phyloP scores from a whole-genome alignment of 176 grass and related monocot species.

The Ensete ventricosum region DNA sequence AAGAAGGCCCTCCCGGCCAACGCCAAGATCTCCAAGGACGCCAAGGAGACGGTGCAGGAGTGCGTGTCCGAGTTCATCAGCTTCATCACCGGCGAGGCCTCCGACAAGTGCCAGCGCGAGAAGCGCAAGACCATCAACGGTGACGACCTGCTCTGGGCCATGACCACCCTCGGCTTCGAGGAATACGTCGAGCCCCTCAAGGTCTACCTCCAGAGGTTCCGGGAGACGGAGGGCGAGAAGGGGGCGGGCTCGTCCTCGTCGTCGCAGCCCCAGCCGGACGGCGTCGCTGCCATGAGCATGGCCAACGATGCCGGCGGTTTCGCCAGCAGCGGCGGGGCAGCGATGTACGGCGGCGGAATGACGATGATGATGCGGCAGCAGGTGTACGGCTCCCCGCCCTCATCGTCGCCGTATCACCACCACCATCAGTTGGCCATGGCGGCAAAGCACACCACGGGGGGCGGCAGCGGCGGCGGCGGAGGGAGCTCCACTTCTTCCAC shows the following conservation, averaged over 20 bases:
- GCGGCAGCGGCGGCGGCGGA: not conserved
- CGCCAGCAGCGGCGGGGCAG: not conserved
- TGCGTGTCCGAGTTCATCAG: conserved; percentile 4
- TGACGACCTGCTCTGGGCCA: conserved; percentile 4
- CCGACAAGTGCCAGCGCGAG: conserved; percentile 9
- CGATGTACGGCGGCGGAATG: not conserved
- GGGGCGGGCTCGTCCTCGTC: not conserved
- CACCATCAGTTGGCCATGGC: not conserved
- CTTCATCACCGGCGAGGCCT: conserved; percentile 5
- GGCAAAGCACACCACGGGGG: not conserved
- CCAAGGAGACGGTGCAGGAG: conserved; percentile 10
- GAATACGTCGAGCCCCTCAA: conserved; percentile 5
- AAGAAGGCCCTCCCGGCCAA: conserved; percentile 2
- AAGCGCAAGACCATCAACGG: conserved; percentile 4
- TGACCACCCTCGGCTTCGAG: conserved; percentile 7
- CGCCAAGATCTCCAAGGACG: conserved; percentile 8
- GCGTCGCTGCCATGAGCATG: not conserved
- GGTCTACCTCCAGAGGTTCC: conserved; percentile 3
- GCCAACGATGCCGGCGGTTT: not conserved
- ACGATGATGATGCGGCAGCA: conserved; percentile 1
- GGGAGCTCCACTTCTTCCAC: not conserved
- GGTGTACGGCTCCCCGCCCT: not conserved
- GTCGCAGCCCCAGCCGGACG: not conserved
- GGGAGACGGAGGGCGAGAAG: conserved; percentile 2
- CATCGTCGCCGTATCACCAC: not conserved